Evolutionary conservation across 345 rosid genomes (phyloP), one percentile per base, ranked within the genome.

Genomic region (Euphorbia tirucalli): DNA sequence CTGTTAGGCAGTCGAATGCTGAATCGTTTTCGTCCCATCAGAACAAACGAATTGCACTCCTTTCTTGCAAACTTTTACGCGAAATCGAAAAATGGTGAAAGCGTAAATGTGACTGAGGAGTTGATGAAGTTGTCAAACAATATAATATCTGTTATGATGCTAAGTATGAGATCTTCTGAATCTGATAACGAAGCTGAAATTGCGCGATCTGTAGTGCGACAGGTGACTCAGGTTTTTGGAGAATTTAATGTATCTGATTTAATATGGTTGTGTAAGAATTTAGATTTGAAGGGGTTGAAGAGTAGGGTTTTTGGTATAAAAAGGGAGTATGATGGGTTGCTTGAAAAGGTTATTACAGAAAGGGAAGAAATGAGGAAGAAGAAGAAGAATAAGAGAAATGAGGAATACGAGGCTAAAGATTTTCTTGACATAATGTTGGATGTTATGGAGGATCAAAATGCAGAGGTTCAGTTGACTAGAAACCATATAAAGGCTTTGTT

Each of bases 171-270:
- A 70, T 74, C 81, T 27, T 77, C 83, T 0, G 86, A 78, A 25
- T 24, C 65, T 1, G 82, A 77, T 0, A 68, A 68, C 13, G 67
- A 72, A 30, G 85, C 82, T 8, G 82, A 80, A 8, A 81, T 65
- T 21, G 80, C 68, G 0, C 68, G 86, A 66, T 68, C 55, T 3
- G 64, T 80, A 9, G 72, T 77, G 0, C 80, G 80, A 0, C 82
- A 84, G 60, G 85, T 86, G 61, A 82, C 86, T 0, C 49, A 78
- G 72, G 70, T 86, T 14, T 84, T 84, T 9, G 87, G 86, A 3
- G 85, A 80, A 56, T 82, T 86, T 71, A 82, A 84, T 30, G 44
- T 82, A 16, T 86, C 85, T 6, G 90, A 86, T 39, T 61, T 77
- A 25, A 71, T 86, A 13, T 84, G 86, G 87, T 65, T 86, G 10